Evolutionary conservation across 1,284 basidiomycete genomes (phyloP), one percentile per base, ranked within the genome.

Genomic region (Paramarasmius palmivorus): DNA sequence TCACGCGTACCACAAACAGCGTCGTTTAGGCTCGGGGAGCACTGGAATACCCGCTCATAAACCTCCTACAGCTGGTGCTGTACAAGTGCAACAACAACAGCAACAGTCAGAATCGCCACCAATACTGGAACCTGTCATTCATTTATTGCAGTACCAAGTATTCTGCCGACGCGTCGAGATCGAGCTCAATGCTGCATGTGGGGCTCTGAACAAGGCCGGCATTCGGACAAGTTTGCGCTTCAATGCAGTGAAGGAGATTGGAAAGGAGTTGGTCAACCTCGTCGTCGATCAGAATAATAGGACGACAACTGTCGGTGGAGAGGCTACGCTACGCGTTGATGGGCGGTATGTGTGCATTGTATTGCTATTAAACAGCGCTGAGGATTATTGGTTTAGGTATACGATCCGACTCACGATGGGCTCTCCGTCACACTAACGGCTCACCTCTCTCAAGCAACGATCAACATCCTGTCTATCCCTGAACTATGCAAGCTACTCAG

Each of bases 361-460:
- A 42, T 38, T n/a, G n/a, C 9, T 29, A 40, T 9, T 36, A 37
- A 32, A 41, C 10, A 35, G 25, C 17, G 29, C 39, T n/a, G n/a
- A n/a, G n/a, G 42, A 32, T 46, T 17, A 34, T 7, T 35, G 52
- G 29, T 56, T 29, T 52, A 90, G 89, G 57, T 83, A 89, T 61
- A 84, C 84, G 0, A 67, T 92, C 44, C 84, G 87, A 23, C 78
- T 92, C 59, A 88, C 87, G 2, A 85, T 90, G 63, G 61, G 75
- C 23, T 85, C 89, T 0, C 90, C 90, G 4, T 90, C 88, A 78
- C 80, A 3, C 66, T 92, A 15, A 81, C 77, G 19, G 88, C 83
- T 0, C 87, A 90, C 63, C 77, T 92, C 20, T 77, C 88, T 2
- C 89, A 91, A 70, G 87, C 88, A 14, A 90, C 85, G 2, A 70